These are phyloP conservation scores for Canariomyces notabilis DNA, from an alignment of 2,329 filamentous ascomycete species.

Conservation along the genomic window DNA sequence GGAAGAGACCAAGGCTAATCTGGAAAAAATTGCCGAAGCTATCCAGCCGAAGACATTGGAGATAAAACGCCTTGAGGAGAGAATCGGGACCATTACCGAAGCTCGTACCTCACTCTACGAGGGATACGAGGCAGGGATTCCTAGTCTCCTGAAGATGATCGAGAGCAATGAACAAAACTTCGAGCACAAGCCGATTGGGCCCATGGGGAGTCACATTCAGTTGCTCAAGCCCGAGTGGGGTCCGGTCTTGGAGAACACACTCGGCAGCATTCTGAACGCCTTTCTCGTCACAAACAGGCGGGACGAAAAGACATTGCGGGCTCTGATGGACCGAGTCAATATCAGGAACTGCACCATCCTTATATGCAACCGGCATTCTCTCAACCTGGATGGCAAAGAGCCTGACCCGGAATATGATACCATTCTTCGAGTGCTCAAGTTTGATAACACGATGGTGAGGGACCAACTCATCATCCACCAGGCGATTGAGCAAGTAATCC, in stretches of 20 bases:
- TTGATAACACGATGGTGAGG: conserved; percentile 72
- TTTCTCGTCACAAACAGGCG: conserved; percentile 77
- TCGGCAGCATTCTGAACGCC: conserved; percentile 64
- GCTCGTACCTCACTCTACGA: conserved; percentile 56
- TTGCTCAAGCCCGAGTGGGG: conserved; percentile 79
- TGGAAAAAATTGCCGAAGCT: conserved; percentile 29
- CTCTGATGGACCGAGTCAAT: conserved; percentile 56
- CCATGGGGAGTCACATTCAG: conserved; percentile 72
- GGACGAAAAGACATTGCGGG: conserved; percentile 66
- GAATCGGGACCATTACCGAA: conserved; percentile 47
- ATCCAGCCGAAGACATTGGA: conserved; percentile 43
- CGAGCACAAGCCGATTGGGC: conserved; percentile 69
- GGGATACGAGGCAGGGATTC: conserved; percentile 60
- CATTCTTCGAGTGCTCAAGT: conserved; percentile 71
- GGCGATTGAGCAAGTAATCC: conserved; percentile 74
- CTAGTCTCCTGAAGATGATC: conserved; percentile 62
- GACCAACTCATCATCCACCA: conserved; percentile 81
- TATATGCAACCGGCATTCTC: conserved; percentile 53
- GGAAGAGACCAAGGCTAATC: conserved; percentile 29
- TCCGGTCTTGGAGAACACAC: conserved; percentile 68
- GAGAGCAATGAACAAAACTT: conserved; percentile 61
- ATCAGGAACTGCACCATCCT: conserved; percentile 52
- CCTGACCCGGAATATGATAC: conserved; percentile 71
- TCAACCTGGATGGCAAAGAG: conserved; percentile 63
- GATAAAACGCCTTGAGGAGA: conserved; percentile 50